Percentiles rank a stretch among this genome's conserved stretches.
Evolutionary conservation across 306 rosid genomes (phyloP).

Genomic region (Cucumis melo): DNA sequence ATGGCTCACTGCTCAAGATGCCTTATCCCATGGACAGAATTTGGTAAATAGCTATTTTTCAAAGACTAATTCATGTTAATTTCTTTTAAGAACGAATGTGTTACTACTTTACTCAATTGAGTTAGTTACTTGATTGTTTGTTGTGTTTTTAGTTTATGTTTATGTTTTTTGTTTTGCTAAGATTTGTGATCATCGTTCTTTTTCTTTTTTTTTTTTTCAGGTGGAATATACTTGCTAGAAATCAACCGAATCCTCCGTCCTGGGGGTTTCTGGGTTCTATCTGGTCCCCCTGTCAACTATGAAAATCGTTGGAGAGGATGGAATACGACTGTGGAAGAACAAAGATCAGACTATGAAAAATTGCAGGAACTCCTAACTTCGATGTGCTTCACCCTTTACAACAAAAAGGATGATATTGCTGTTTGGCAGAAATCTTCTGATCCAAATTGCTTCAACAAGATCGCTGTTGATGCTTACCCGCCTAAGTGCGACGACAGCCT

Average conservation of each 20-base stretch:
- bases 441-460: constrained; percentile 51
- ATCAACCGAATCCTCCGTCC: constrained; percentile 91
- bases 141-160: too few species aligned
- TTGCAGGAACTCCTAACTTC: constrained; percentile 64
- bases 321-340: constrained; percentile 88
- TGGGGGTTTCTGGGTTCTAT: constrained; percentile 90
- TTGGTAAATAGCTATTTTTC: constrained; percentile 39
- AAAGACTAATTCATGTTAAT: not conserved
- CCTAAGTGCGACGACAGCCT: constrained; percentile 86
- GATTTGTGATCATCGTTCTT: not conserved
- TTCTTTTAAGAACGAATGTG: not conserved
- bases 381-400: constrained; percentile 81
- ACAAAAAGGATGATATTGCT: constrained; percentile 80
- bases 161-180: not conserved
- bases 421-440: constrained; percentile 81
- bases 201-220: constrained; percentile 21
- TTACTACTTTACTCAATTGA: not conserved
- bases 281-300: constrained; percentile 96
- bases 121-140: not conserved
- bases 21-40: constrained; percentile 99
- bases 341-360: constrained; percentile 66
- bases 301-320: constrained; percentile 83
- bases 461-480: constrained; percentile 50
- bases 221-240: constrained; percentile 86
- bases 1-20: constrained; percentile 99